Evolutionary conservation across 2,329 filamentous ascomycete species (phyloP), one percentile per base, ranked within the genome.

Genomic region (Uncinocarpus reesii): DNA sequence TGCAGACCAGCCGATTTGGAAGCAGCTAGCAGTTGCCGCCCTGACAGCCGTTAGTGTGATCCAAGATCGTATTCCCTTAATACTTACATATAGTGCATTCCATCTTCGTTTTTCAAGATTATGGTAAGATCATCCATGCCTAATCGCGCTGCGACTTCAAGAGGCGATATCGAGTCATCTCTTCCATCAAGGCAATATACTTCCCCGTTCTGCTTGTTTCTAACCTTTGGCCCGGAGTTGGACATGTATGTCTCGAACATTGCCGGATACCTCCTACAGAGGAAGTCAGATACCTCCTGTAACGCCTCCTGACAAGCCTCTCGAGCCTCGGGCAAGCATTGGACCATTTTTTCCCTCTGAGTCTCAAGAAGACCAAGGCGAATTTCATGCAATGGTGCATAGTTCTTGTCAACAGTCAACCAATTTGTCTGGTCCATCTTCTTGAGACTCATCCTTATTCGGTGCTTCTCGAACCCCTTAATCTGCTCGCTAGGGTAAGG

Each of bases 41-140:
- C 71, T 73, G 48, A 16, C 31, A 31, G 31, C 21, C 50, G 41
- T 45, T 32, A 20, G 18, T 23, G 10, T 26, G 24, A n/a, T 21
- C 7, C 7, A 32, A 31, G 29, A 24, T 24, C n/a, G 10, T 31
- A 7, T 43, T 28, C 11, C 32, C 21, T 35, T 15, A 18, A 35
- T 20, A 59, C 66, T 57, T 61, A 68, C 70, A 77, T 56, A 46
- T 70, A 69, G 52, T 74, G 72, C 49, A 72, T 65, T 7, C 64
- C 67, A 5, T 70, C 70, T 16, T 66, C 67, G 10, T 68, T 65
- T 52, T 67, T 67, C 50, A 70, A 61, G 31, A 76, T 53, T 31
- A 78, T 63, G 42, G 68, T 74, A 49, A 77, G 66, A 51, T 77
- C 74, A 56, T 76, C 74, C 67, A 71, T 71, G 1, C 69, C 67